These are phyloP conservation scores for Candida tetrigidarum DNA, from an alignment of 1,139 yeast genomes.

Conservation along the genomic window DNA sequence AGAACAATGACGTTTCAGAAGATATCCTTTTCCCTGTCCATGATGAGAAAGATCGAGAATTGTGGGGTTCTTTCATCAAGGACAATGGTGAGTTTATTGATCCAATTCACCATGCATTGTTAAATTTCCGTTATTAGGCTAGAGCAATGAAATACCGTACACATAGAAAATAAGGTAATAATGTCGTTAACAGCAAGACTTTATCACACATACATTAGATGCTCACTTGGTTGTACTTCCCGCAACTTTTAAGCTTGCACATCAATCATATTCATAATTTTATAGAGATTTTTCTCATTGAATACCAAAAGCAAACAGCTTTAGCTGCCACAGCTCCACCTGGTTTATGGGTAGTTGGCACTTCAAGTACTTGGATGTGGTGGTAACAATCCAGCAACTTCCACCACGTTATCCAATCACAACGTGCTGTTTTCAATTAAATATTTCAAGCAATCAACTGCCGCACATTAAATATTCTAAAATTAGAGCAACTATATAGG, in stretches of 20 bases:
- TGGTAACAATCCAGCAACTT: constrained; percentile 10
- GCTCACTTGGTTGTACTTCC: too few relatives aligned
- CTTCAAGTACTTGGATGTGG: constrained; percentile 13
- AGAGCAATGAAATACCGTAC: neutral
- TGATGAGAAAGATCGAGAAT: constrained; percentile 20
- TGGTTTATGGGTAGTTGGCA: constrained; percentile 37
- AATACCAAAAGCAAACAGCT: constrained; percentile 16
- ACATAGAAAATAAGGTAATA: too few relatives aligned
- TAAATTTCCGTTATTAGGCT: constrained; percentile 3
- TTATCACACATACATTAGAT: too few relatives aligned
- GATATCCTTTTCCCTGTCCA: constrained; percentile 20
- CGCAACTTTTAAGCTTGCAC: too few relatives aligned
- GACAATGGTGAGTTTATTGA: constrained; percentile 12
- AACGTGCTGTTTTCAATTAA: constrained; percentile 13
- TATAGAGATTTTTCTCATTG: too few relatives aligned
- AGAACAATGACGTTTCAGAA: constrained; percentile 12
- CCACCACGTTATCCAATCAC: constrained; percentile 12
- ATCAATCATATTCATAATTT: too few relatives aligned
- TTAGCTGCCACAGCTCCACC: constrained; percentile 33
- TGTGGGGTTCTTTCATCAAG: constrained; percentile 24
- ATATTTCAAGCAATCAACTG: constrained; percentile 20
- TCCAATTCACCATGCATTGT: constrained; percentile 11
- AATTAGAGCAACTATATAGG: constrained; percentile 1
- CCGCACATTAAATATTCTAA: constrained; percentile 29
- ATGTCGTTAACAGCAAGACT: too few relatives aligned